A percentile compares a stretch with the other conserved stretches of the same genome.
Conservation (phyloP, 2,329 filamentous ascomycete genomes). For the Xylariaceae sp. region DNA sequence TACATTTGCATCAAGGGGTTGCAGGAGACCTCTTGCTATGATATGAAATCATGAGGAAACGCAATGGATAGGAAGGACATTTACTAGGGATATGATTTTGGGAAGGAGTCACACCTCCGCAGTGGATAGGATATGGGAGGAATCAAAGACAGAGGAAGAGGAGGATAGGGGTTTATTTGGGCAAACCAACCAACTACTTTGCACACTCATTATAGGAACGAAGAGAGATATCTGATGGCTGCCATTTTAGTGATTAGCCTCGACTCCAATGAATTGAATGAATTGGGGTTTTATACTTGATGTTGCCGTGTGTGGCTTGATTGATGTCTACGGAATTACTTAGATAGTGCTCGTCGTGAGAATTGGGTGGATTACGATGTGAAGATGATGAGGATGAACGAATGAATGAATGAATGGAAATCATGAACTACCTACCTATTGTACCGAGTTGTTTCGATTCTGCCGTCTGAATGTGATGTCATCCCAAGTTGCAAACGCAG, state of each 20-base stretch:
- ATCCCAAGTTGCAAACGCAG: too few species aligned
- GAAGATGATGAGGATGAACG: slow-evolving; percentile 3
- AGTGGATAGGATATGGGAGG: not conserved
- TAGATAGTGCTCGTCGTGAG: too few species aligned
- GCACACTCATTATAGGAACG: not conserved
- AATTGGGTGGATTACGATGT: too few species aligned
- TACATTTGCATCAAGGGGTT: slow-evolving; percentile 15
- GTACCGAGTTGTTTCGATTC: too few species aligned
- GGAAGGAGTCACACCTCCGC: not conserved
- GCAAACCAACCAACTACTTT: not conserved
- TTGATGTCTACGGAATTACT: too few species aligned
- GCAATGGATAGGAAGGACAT: not conserved
- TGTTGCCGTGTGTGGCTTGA: too few species aligned
- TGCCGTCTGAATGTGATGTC: too few species aligned
- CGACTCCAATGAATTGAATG: too few species aligned
- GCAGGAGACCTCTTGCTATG: slow-evolving; percentile 5
- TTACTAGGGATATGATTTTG: slow-evolving; percentile 7
- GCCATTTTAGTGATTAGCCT: not conserved
- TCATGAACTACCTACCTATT: slow-evolving; percentile 7
- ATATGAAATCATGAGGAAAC: slow-evolving; percentile 3
- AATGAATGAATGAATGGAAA: slow-evolving; percentile 18
- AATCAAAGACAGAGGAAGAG: not conserved
- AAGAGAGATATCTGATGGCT: not conserved
- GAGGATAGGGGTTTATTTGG: not conserved
- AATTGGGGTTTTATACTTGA: too few species aligned